Percentiles rank a stretch among this genome's conserved stretches.
phyloP scores from a whole-genome alignment of 371 early-diverging fungal genomes.

The Conidiobolus coronatus region DNA sequence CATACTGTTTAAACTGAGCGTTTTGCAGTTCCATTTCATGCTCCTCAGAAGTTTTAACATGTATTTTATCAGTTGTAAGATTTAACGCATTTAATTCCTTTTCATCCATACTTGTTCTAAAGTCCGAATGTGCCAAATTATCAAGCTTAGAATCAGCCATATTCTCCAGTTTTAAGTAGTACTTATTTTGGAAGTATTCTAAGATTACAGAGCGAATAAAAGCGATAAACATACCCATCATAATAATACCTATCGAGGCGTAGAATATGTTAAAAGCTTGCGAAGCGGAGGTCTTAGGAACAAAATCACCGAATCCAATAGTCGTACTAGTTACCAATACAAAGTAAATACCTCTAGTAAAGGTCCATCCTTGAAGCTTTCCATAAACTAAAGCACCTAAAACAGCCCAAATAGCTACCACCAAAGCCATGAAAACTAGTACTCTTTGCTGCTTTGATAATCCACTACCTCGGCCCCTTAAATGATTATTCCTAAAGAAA shows the following conservation, averaged over 20 bases:
- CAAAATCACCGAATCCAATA: slow-evolving; percentile 4
- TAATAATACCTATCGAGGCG: slow-evolving; percentile 2
- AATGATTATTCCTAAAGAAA: neutral
- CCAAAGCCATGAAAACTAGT: neutral
- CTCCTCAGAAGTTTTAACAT: no score
- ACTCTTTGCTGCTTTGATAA: neutral
- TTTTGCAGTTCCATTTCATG: no score
- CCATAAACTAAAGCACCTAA: slow-evolving; percentile 1
- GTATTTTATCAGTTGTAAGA: no score
- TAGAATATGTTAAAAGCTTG: slow-evolving; percentile 1
- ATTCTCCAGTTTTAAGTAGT: neutral
- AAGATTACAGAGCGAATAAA: slow-evolving; percentile 1
- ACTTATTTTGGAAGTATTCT: neutral
- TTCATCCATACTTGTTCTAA: no score
- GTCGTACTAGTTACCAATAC: slow-evolving; percentile 3
- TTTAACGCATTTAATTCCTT: no score
- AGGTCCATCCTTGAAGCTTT: neutral
- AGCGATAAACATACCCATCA: slow-evolving; percentile 4
- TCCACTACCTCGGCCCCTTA: slow-evolving; percentile 1
- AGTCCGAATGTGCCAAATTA: no score
- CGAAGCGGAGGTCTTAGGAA: neutral
- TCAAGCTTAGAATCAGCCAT: neutral
- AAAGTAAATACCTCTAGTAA: slow-evolving; percentile 3
- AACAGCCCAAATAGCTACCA: neutral
- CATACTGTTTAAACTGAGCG: no score